Percentiles rank a stretch among this genome's conserved stretches.
phyloP scores from a whole-genome alignment of 208 protist species.

The Pavlovales sp. region DNA sequence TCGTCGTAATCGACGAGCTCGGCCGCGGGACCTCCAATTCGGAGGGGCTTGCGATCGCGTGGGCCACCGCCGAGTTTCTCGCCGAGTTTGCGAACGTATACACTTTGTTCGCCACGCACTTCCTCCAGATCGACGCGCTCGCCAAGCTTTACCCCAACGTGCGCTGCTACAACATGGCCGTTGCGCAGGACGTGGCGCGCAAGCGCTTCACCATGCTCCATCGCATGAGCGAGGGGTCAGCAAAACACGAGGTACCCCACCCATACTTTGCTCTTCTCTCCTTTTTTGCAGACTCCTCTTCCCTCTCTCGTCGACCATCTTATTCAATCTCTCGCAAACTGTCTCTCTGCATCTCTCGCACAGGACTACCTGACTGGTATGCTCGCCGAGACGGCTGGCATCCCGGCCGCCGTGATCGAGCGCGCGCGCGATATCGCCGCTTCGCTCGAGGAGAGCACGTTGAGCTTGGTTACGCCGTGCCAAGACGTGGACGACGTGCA shows the following conservation, averaged over 20 bases:
- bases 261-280: no score
- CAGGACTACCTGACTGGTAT: background rate
- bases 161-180: background rate
- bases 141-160: background rate
- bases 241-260: no score
- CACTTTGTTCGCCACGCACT: conserved; percentile 21
- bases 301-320: no score
- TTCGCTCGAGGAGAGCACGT: background rate
- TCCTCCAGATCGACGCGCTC: background rate
- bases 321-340: no score
- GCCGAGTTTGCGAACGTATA: background rate
- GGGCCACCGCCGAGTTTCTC: background rate
- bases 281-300: no score
- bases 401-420: background rate
- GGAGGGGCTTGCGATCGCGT: background rate
- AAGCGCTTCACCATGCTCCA: background rate
- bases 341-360: no score
- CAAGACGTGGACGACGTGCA: background rate
- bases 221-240: background rate
- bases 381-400: conserved; percentile 15
- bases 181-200: background rate
- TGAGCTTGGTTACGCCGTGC: background rate
- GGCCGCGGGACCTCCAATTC: conserved; percentile 11
- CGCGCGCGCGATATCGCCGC: background rate
- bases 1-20: conserved; percentile 12